Evolutionary conservation across 805 yeast species (phyloP).

Genomic region (Ogataea haglerorum): DNA sequence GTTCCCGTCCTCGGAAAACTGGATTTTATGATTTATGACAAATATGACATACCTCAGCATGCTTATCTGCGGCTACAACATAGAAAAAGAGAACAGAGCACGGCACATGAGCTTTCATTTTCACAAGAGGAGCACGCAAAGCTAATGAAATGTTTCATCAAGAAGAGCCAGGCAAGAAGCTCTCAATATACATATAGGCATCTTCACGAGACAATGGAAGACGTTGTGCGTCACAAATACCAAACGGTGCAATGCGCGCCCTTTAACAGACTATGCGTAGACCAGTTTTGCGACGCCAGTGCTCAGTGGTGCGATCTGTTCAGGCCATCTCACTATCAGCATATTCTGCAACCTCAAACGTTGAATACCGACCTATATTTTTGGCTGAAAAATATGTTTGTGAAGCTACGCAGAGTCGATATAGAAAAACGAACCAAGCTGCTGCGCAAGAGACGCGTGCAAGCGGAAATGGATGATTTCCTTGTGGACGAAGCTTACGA

Average conservation of each 20-base stretch:
- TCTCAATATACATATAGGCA: neutral
- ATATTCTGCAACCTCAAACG: constrained; percentile 34
- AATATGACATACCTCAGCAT: constrained; percentile 8
- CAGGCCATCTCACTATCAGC: constrained; percentile 35
- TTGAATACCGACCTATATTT: constrained; percentile 27
- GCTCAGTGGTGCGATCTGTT: constrained; percentile 44
- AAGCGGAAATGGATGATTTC: constrained; percentile 34
- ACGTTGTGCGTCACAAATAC: constrained; percentile 6
- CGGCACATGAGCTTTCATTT: neutral
- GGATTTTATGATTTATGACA: constrained; percentile 35
- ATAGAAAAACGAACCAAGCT: constrained; percentile 25
- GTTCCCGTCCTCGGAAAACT: constrained; percentile 32
- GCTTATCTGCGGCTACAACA: neutral
- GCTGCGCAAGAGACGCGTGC: constrained; percentile 21
- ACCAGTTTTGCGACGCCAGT: constrained; percentile 4
- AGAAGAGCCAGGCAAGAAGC: neutral
- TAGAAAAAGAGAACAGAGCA: neutral
- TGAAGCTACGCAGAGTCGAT: constrained; percentile 27
- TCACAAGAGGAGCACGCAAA: neutral
- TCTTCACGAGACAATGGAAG: neutral
- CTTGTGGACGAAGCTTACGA: constrained; percentile 34
- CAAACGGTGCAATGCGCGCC: constrained; percentile 3
- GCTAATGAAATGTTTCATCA: constrained; percentile 7
- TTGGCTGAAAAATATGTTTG: constrained; percentile 44
- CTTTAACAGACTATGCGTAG: constrained; percentile 6